phyloP scores from a whole-genome alignment of 495 filamentous ascomycete species.

The Penicillium riverlandense region DNA sequence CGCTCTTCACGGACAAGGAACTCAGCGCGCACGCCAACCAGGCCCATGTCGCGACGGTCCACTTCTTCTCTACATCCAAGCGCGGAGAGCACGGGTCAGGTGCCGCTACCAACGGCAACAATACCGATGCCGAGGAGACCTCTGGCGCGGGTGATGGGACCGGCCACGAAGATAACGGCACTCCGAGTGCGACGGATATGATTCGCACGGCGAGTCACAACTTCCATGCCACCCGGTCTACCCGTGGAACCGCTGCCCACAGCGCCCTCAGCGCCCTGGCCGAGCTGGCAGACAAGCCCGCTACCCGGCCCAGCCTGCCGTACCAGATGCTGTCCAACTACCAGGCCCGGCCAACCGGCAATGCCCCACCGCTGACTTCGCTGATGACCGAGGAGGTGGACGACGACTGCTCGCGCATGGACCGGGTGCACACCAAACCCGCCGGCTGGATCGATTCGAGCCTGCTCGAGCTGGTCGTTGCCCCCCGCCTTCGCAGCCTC shows the following conservation, averaged over 20 bases:
- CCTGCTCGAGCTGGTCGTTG: conserved; percentile 30
- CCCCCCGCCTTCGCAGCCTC: conserved; percentile 20
- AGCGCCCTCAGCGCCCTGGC: conserved; percentile 54
- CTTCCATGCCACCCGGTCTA: conserved; percentile 65
- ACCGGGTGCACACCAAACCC: conserved; percentile 29
- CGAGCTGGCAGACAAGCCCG: conserved; percentile 54
- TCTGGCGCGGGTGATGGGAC: conserved; percentile 25
- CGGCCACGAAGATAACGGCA: conserved; percentile 47
- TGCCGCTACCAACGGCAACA: conserved; percentile 35
- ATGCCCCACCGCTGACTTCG: conserved; percentile 41
- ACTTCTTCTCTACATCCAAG: conserved; percentile 47
- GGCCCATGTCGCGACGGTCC: conserved; percentile 58
- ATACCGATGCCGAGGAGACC: conserved; percentile 39
- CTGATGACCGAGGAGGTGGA: conserved; percentile 52
- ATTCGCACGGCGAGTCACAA: conserved; percentile 60
- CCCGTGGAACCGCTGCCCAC: conserved; percentile 46
- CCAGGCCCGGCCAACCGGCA: conserved; percentile 38
- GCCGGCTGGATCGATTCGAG: conserved; percentile 29
- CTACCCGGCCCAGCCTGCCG: conserved; percentile 57
- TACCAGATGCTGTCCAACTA: conserved; percentile 49
- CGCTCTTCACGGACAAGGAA: conserved; percentile 92
- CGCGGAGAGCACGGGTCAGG: conserved; percentile 37
- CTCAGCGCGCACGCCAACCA: conserved; percentile 66
- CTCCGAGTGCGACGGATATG: conserved; percentile 55
- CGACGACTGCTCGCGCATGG: conserved; percentile 53